These are phyloP conservation scores for Pseudoneurospora amorphoporcata DNA, from an alignment of 495 filamentous ascomycete genomes.

Conservation along the genomic window DNA sequence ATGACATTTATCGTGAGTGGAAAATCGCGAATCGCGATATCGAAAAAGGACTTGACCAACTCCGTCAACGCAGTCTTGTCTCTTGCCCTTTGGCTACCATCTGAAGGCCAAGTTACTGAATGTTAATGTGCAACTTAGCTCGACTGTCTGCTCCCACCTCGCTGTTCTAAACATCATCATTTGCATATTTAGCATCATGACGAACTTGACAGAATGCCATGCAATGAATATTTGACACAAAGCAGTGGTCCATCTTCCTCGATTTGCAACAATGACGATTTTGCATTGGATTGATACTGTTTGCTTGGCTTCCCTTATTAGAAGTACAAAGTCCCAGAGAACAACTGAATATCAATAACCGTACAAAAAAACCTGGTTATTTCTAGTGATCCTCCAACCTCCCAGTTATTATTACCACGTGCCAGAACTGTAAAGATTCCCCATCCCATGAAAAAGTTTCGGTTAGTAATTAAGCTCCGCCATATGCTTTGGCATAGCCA, in stretches of 20 bases:
- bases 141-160: background rate
- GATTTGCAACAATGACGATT: conserved; percentile 1
- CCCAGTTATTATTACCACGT: conserved; percentile 12
- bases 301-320: conserved; percentile 7
- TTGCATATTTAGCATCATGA: background rate
- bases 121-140: background rate
- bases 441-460: conserved; percentile 6
- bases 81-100: background rate
- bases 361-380: conserved; percentile 16
- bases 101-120: background rate
- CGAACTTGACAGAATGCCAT: background rate
- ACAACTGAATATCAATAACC: conserved; percentile 14
- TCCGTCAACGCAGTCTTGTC: background rate
- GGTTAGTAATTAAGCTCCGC: background rate
- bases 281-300: conserved; percentile 17
- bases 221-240: background rate
- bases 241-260: background rate
- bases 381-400: conserved; percentile 14
- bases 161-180: background rate
- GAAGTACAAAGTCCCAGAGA: conserved; percentile 12
- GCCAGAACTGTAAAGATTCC: conserved; percentile 19
- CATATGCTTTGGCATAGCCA: background rate
- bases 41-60: background rate
- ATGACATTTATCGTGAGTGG: background rate
- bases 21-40: background rate